Evolutionary conservation across 257 asterid genomes (phyloP).

Genomic region (Coffea eugenioides): DNA sequence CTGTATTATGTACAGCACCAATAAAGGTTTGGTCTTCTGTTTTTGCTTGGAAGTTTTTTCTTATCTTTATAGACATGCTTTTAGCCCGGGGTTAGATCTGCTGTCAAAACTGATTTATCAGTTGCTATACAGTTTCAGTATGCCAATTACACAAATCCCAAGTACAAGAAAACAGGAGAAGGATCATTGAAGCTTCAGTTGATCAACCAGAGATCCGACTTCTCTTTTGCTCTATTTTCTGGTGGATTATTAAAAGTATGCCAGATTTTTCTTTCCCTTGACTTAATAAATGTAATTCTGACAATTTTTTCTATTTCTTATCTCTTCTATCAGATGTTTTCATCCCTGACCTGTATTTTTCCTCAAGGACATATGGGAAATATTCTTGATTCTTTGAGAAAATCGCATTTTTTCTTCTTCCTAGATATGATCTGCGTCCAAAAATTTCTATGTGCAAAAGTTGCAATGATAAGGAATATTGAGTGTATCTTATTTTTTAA

Average conservation of each 20-base stretch:
- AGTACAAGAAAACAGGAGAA: conserved; percentile 60
- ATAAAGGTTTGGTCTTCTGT: conserved; percentile 54
- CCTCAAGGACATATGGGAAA: too few species aligned
- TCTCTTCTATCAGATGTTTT: not conserved
- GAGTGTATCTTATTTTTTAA: too few species aligned
- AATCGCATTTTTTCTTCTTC: too few species aligned
- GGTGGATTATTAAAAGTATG: conserved; percentile 78
- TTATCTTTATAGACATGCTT: too few species aligned
- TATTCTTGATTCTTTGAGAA: too few species aligned
- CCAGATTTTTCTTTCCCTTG: not conserved
- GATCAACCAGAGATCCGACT: conserved; percentile 91
- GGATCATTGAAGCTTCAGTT: conserved; percentile 78
- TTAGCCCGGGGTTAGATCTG: too few species aligned
- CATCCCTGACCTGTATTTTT: too few species aligned
- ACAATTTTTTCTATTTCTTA: not conserved
- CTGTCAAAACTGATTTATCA: not conserved
- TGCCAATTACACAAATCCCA: conserved; percentile 66
- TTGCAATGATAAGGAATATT: too few species aligned
- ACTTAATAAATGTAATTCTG: not conserved
- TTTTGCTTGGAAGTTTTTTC: too few species aligned
- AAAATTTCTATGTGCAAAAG: too few species aligned
- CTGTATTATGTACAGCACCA: conserved; percentile 82
- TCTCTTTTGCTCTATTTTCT: conserved; percentile 77
- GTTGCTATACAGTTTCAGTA: conserved; percentile 66
- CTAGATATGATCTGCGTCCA: too few species aligned